A percentile compares a stretch with the other conserved stretches of the same genome.
These are phyloP conservation scores for Cardamine occulta DNA, from an alignment of 345 rosid genomes.

Conservation along the genomic window DNA sequence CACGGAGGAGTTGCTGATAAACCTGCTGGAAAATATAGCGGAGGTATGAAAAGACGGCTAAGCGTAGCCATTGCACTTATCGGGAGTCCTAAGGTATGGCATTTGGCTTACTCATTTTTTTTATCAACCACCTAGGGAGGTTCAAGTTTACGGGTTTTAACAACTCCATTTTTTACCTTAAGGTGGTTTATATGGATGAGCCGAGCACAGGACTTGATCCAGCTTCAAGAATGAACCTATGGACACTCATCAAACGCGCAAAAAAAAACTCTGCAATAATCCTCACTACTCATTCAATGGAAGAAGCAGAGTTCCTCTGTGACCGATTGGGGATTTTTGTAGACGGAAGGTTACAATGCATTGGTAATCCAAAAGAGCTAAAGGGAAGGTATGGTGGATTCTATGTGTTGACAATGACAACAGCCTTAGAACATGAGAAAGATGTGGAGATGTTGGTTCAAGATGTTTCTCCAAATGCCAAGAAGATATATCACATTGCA, in stretches of 20 bases:
- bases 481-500: conserved; percentile 67
- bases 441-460: conserved; percentile 71
- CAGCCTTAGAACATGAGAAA: conserved; percentile 58
- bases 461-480: conserved; percentile 60
- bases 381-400: conserved; percentile 86
- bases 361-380: conserved; percentile 88
- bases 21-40: conserved; percentile 85
- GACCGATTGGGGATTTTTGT: conserved; percentile 88
- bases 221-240: conserved; percentile 82
- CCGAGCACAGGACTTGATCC: conserved; percentile 98
- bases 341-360: conserved; percentile 84
- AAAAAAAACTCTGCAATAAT: conserved; percentile 76
- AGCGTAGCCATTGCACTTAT: conserved; percentile 94
- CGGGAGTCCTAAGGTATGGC: conserved; percentile 76
- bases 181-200: conserved; percentile 98
- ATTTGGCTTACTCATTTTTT: not conserved
- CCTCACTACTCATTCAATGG: conserved; percentile 96
- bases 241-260: conserved; percentile 84
- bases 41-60: conserved; percentile 97
- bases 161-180: not conserved
- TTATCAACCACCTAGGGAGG: not conserved
- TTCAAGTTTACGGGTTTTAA: conserved; percentile 12
- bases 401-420: conserved; percentile 81
- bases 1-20: conserved; percentile 84
- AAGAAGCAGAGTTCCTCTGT: conserved; percentile 91